Conservation (phyloP, 2,329 filamentous ascomycete genomes). For the Cladophialophora chaetospira region DNA sequence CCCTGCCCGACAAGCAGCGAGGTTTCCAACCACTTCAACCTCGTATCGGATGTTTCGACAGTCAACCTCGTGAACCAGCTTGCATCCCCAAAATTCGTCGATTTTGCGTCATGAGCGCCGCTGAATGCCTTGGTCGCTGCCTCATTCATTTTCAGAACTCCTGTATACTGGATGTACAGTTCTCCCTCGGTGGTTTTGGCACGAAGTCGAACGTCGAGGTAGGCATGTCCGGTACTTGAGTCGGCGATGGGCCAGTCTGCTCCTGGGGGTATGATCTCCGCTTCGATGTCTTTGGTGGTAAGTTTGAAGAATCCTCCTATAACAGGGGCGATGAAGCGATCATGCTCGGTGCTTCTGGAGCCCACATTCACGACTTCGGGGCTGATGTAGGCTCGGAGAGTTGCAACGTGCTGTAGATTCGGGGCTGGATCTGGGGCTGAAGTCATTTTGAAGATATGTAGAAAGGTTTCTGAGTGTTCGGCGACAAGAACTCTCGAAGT, state of each 20-base stretch:
- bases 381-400: slow-evolving; percentile 1
- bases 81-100: slow-evolving; percentile 4
- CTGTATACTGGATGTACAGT: slow-evolving; percentile 3
- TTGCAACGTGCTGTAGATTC: background rate
- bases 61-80: slow-evolving; percentile 6
- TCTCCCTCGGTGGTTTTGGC: slow-evolving; percentile 11
- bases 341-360: background rate
- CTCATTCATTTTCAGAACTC: slow-evolving; percentile 1
- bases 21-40: slow-evolving; percentile 11
- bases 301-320: slow-evolving; percentile 5
- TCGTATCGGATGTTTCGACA: slow-evolving; percentile 1
- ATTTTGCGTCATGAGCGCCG: background rate
- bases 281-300: background rate
- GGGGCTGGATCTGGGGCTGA: background rate
- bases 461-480: background rate
- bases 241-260: slow-evolving; percentile 11
- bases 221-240: background rate
- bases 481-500: too few species aligned
- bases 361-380: background rate
- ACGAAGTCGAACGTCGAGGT: slow-evolving; percentile 5
- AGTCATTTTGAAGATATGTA: background rate
- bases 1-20: slow-evolving; percentile 5
- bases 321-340: slow-evolving; percentile 4
- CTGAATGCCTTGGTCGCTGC: background rate
- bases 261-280: slow-evolving; percentile 1